These are phyloP conservation scores for Capsicum rhomboideum DNA, from an alignment of 257 asterid species.

Conservation along the genomic window DNA sequence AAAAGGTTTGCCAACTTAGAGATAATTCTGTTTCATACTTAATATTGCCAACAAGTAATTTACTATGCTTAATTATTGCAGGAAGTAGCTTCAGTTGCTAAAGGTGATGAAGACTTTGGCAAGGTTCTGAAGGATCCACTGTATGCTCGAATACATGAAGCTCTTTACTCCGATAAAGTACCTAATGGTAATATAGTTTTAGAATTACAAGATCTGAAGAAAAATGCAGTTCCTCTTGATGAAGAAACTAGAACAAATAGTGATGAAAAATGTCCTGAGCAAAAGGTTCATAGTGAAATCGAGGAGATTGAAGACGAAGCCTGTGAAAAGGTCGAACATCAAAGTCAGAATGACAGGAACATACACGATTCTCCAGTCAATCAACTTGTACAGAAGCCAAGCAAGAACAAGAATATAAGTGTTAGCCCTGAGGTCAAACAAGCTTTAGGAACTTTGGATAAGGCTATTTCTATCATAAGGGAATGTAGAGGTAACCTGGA, in stretches of 20 bases:
- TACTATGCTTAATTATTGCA: constrained; percentile 19
- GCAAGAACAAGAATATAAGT: constrained; percentile 3
- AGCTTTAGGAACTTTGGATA: constrained; percentile 53
- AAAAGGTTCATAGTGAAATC: constrained; percentile 25
- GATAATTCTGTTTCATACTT: background rate
- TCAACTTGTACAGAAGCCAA: constrained; percentile 16
- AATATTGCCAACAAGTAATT: background rate
- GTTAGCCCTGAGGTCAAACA: constrained; percentile 26
- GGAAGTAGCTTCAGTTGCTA: constrained; percentile 67
- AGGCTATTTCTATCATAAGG: constrained; percentile 44
- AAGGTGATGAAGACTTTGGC: constrained; percentile 44
- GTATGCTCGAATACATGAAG: constrained; percentile 43
- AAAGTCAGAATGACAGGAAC: constrained; percentile 5
- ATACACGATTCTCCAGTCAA: constrained; percentile 1
- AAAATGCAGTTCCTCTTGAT: constrained; percentile 10
- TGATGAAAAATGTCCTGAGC: background rate
- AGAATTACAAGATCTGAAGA: constrained; percentile 7
- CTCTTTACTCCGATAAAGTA: constrained; percentile 34
- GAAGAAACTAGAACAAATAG: constrained; percentile 3
- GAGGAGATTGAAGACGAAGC: constrained; percentile 44
- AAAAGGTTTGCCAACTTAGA: constrained; percentile 42
- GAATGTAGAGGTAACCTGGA: constrained; percentile 18
- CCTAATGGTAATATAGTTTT: background rate
- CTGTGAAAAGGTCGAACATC: constrained; percentile 7
- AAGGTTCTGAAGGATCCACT: constrained; percentile 52